These are phyloP conservation scores for Acacia confusa DNA, from an alignment of 306 rosid species.

Conservation along the genomic window DNA sequence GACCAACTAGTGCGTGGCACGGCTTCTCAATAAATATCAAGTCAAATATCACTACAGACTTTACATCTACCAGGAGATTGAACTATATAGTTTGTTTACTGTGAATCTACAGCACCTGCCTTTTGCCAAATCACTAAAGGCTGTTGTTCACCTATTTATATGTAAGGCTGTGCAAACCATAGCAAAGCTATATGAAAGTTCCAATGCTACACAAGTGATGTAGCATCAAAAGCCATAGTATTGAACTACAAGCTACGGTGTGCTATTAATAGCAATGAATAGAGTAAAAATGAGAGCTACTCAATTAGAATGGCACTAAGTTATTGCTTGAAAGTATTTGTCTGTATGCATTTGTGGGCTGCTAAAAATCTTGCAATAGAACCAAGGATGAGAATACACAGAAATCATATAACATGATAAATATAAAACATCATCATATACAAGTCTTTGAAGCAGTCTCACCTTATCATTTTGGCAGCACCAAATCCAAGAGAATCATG, in stretches of 20 bases:
- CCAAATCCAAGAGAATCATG: slow-evolving; percentile 91
- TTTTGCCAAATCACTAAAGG: neutral
- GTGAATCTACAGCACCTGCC: neutral
- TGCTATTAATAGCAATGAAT: neutral
- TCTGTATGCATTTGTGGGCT: neutral
- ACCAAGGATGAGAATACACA: neutral
- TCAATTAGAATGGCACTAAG: neutral
- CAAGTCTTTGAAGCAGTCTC: slow-evolving; percentile 12
- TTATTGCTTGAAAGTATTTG: neutral
- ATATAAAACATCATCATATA: neutral
- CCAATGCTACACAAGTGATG: neutral
- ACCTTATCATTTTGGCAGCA: slow-evolving; percentile 96
- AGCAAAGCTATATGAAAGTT: neutral
- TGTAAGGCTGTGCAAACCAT: neutral
- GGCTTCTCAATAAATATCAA: neutral
- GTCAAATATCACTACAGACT: neutral
- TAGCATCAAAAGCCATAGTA: neutral
- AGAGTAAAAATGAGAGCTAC: neutral
- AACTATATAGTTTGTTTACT: neutral
- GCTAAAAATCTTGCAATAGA: neutral
- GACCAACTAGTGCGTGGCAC: slow-evolving; percentile 1
- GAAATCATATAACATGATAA: neutral
- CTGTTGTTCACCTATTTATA: neutral
- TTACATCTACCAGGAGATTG: slow-evolving; percentile 3
- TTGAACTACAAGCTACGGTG: neutral